Conservation (phyloP, 345 rosid species). For the Lumnitzera racemosa region DNA sequence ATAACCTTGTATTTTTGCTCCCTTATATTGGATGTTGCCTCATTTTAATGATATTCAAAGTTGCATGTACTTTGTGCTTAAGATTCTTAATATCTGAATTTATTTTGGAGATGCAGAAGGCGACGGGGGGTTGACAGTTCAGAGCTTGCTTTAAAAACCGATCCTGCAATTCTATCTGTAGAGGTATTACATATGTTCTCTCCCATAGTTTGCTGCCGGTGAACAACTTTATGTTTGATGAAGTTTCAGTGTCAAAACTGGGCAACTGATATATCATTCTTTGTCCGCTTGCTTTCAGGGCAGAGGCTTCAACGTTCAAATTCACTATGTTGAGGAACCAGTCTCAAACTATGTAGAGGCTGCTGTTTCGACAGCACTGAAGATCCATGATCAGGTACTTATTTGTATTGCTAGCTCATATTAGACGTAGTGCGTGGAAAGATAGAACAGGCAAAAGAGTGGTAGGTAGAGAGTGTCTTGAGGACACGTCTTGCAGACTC, state of each 20-base stretch:
- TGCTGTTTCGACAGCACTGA: slow-evolving; percentile 64
- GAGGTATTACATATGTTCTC: slow-evolving; percentile 42
- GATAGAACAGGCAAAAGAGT: too few species aligned
- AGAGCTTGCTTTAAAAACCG: slow-evolving; percentile 39
- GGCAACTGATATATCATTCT: not conserved
- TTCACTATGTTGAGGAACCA: slow-evolving; percentile 82
- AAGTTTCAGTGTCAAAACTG: slow-evolving; percentile 1
- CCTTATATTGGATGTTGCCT: too few species aligned
- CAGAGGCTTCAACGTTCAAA: slow-evolving; percentile 80
- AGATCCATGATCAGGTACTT: slow-evolving; percentile 73
- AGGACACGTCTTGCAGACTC: too few species aligned
- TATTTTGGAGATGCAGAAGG: slow-evolving; percentile 35
- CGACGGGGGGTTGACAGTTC: slow-evolving; percentile 40
- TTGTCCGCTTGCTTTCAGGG: slow-evolving; percentile 45
- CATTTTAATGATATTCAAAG: too few species aligned
- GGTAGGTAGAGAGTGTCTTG: too few species aligned
- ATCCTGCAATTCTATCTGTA: slow-evolving; percentile 88
- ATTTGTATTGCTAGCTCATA: not conserved
- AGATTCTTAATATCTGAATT: slow-evolving; percentile 2
- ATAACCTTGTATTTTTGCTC: too few species aligned
- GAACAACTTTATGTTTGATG: not conserved
- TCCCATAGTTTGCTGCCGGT: too few species aligned
- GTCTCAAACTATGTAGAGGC: slow-evolving; percentile 78
- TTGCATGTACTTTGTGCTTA: too few species aligned
- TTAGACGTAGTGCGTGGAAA: too few species aligned